These are phyloP conservation scores for Brassica rapa DNA, from an alignment of 345 rosid species.

Conservation along the genomic window DNA sequence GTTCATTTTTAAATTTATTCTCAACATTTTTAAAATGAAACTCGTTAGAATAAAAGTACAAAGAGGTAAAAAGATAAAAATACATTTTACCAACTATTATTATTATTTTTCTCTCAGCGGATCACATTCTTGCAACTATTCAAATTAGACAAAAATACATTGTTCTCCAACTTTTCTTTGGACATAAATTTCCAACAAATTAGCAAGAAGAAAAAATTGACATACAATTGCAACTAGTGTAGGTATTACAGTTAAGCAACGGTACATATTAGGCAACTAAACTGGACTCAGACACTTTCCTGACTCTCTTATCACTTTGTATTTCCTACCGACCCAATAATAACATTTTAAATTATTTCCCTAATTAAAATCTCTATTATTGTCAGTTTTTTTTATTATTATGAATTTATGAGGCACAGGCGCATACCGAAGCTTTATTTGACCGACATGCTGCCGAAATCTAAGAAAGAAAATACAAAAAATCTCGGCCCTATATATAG, in stretches of 20 bases:
- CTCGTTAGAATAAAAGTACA: no score
- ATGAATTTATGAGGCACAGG: background rate
- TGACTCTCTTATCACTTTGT: constrained; percentile 21
- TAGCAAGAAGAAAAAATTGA: background rate
- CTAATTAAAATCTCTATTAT: background rate
- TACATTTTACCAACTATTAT: background rate
- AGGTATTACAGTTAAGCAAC: constrained; percentile 26
- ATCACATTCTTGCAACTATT: background rate
- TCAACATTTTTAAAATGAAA: no score
- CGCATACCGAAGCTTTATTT: constrained; percentile 25
- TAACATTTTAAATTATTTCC: background rate
- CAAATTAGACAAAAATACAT: background rate
- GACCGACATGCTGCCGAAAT: constrained; percentile 35
- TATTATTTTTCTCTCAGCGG: background rate
- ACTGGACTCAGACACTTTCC: constrained; percentile 24
- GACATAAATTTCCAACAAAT: constrained; percentile 7
- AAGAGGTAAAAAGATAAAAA: no score
- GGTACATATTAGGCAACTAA: constrained; percentile 28
- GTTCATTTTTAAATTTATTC: no score
- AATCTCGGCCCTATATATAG: constrained; percentile 24
- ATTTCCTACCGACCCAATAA: constrained; percentile 15
- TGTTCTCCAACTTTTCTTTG: background rate
- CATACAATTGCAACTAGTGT: background rate
- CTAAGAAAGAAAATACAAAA: background rate
- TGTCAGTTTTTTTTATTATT: background rate